Conservation (phyloP, 306 rosid genomes). For the Corylus avellana region DNA sequence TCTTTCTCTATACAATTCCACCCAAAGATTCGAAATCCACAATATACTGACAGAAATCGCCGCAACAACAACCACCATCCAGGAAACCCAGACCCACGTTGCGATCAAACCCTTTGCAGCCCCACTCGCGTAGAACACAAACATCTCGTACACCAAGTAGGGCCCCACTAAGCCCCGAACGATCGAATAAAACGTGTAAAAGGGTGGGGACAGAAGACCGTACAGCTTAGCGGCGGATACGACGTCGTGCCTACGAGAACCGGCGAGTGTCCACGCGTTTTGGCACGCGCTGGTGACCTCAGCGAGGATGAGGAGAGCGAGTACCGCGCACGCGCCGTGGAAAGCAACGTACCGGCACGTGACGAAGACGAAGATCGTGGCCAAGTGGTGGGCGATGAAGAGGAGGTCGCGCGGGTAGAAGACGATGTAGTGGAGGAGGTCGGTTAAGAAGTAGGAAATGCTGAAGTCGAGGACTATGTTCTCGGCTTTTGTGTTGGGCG, state of each 20-base stretch:
- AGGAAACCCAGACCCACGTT: constrained; percentile 79
- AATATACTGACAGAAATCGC: constrained; percentile 80
- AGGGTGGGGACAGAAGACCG: constrained; percentile 62
- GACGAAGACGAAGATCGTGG: constrained; percentile 81
- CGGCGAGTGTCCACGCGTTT: constrained; percentile 83
- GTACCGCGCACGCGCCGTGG: constrained; percentile 67
- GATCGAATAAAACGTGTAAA: constrained; percentile 53
- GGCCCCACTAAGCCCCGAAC: constrained; percentile 75
- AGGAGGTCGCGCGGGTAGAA: constrained; percentile 74
- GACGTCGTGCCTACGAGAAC: constrained; percentile 43
- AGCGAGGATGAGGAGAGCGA: constrained; percentile 65
- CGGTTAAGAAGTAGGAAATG: constrained; percentile 79
- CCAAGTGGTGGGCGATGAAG: constrained; percentile 85
- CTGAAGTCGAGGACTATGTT: constrained; percentile 77
- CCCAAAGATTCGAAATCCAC: constrained; percentile 88
- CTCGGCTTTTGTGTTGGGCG: constrained; percentile 52
- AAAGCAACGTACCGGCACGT: constrained; percentile 80
- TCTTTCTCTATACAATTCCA: constrained; percentile 51
- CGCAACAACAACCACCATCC: constrained; percentile 61
- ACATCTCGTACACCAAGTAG: constrained; percentile 63
- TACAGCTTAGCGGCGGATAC: constrained; percentile 51
- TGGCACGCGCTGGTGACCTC: constrained; percentile 82
- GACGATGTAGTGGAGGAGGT: constrained; percentile 68
- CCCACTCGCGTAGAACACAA: constrained; percentile 48
- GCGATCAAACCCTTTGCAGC: constrained; percentile 62